A percentile compares a stretch with the other conserved stretches of the same genome.
Conservation (phyloP, 2,329 filamentous ascomycete genomes). For the Neonectria punicea region DNA sequence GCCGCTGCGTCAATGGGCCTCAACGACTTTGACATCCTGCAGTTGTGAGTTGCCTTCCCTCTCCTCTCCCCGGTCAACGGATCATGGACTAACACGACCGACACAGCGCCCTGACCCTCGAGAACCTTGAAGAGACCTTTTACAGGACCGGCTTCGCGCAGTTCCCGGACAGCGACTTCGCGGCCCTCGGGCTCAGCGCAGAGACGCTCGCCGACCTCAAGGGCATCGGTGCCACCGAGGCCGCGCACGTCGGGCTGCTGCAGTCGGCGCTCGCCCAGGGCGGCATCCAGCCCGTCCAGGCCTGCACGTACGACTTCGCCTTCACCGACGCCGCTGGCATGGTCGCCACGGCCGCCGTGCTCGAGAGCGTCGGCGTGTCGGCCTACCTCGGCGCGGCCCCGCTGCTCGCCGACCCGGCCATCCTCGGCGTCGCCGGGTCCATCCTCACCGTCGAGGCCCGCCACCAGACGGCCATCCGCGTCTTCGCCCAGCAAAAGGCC, state of each 20-base stretch:
- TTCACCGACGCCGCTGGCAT: conserved; percentile 74
- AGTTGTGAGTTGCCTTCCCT: conserved; percentile 60
- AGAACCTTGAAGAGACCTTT: conserved; percentile 79
- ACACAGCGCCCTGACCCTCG: conserved; percentile 70
- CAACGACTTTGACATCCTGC: conserved; percentile 65
- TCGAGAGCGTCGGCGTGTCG: conserved; percentile 80
- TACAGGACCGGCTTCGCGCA: conserved; percentile 77
- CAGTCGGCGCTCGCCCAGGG: conserved; percentile 61
- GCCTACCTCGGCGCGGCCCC: conserved; percentile 78
- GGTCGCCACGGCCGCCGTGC: conserved; percentile 74
- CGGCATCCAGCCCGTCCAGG: conserved; percentile 72
- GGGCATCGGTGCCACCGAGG: conserved; percentile 71
- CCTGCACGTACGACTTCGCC: conserved; percentile 80
- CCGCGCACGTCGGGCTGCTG: conserved; percentile 53
- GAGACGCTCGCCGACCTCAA: conserved; percentile 61
- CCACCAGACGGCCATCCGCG: conserved; percentile 78
- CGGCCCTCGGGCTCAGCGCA: conserved; percentile 54
- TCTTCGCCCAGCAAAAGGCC: conserved; percentile 65
- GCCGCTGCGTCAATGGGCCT: conserved; percentile 59
- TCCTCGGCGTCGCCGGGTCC: conserved; percentile 73
- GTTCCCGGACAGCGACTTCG: conserved; percentile 73
- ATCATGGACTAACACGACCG: conserved; percentile 3
- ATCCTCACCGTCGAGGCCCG: conserved; percentile 80
- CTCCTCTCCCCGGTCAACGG: no score
- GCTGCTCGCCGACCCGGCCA: conserved; percentile 66